A percentile compares a stretch with the other conserved stretches of the same genome.
These are phyloP conservation scores for Arabidopsis suecica DNA, from an alignment of 345 rosid genomes.

Conservation along the genomic window DNA sequence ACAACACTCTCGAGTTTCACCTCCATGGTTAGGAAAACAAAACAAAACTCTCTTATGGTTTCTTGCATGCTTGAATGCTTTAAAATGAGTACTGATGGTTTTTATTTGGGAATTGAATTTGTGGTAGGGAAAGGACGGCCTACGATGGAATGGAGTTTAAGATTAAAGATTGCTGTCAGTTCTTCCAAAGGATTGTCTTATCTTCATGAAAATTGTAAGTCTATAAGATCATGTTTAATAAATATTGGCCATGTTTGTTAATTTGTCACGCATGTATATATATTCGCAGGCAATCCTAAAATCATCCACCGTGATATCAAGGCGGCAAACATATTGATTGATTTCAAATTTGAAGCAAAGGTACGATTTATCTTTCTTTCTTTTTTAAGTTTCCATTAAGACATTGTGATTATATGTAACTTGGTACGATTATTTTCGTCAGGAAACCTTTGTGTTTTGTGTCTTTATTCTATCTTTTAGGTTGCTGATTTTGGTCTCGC, in stretches of 20 bases:
- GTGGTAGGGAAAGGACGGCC: constrained; percentile 71
- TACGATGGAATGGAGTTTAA: constrained; percentile 75
- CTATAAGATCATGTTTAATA: background rate
- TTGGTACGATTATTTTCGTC: too few species aligned
- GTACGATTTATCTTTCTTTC: constrained; percentile 41
- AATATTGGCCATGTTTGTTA: background rate
- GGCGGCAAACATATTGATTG: constrained; percentile 84
- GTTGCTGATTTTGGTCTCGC: constrained; percentile 93
- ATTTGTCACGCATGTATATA: background rate
- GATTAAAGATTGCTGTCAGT: constrained; percentile 82
- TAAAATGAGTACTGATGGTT: constrained; percentile 26
- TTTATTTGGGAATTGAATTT: background rate
- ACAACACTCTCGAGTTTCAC: constrained; percentile 66
- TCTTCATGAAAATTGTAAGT: constrained; percentile 95
- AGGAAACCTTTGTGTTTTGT: background rate
- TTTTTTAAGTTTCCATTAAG: background rate
- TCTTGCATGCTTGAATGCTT: constrained; percentile 18
- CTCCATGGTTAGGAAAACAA: constrained; percentile 57
- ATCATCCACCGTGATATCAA: constrained; percentile 93
- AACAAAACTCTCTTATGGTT: background rate
- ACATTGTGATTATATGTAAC: background rate
- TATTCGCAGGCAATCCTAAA: constrained; percentile 74
- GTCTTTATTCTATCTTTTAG: constrained; percentile 20
- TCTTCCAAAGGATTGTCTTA: constrained; percentile 95
- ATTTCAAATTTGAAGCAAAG: constrained; percentile 86